phyloP scores from a whole-genome alignment of 305 asterid genomes.

The Fraxinus baroniana region DNA sequence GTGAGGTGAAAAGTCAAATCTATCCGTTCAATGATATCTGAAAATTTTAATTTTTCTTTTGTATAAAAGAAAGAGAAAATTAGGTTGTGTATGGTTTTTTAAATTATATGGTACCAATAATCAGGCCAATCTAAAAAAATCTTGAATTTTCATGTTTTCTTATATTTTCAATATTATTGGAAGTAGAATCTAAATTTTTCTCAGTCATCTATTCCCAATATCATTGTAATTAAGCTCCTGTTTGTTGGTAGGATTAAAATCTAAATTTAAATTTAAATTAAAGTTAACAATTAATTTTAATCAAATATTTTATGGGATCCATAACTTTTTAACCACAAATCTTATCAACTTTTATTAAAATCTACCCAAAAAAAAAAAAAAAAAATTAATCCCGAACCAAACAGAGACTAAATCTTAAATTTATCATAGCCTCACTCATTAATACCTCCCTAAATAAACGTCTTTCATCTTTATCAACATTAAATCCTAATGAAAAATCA shows the following conservation, averaged over 20 bases:
- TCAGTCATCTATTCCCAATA: background rate
- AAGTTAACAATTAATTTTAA: too few relatives aligned
- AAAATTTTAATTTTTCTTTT: background rate
- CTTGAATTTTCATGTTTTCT: too few relatives aligned
- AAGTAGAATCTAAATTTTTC: background rate
- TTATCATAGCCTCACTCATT: background rate
- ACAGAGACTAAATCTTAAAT: too few relatives aligned
- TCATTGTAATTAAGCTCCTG: background rate
- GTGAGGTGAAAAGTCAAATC: background rate
- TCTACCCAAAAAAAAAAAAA: too few relatives aligned
- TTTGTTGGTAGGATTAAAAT: too few relatives aligned
- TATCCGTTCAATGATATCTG: background rate
- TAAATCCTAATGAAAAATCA: background rate
- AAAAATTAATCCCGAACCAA: background rate
- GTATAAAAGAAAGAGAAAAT: background rate
- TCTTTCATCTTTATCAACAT: background rate
- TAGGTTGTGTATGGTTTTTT: background rate
- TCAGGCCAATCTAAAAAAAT: too few relatives aligned
- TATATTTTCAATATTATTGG: background rate
- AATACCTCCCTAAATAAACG: background rate
- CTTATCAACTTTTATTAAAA: too few relatives aligned
- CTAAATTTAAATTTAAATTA: too few relatives aligned
- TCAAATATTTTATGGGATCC: too few relatives aligned
- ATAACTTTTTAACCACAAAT: too few relatives aligned
- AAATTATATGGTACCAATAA: too few relatives aligned